Evolutionary conservation across 2,329 filamentous ascomycete genomes (phyloP).

Genomic region (Lecanicillium sp.): DNA sequence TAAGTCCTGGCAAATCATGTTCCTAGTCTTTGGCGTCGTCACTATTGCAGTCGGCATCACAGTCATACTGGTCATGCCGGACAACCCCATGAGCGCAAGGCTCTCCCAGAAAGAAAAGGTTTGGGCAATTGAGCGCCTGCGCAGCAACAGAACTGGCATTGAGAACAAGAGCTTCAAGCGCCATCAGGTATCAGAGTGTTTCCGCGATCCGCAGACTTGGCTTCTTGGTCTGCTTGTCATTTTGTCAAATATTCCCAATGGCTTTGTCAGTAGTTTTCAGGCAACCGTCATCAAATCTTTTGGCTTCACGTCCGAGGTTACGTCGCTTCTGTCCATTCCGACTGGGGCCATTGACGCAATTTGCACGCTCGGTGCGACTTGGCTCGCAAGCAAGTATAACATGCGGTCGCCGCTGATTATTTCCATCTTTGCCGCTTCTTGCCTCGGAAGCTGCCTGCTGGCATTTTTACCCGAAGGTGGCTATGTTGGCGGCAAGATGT

Average conservation of each 20-base stretch:
- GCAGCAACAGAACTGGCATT: slow-evolving; percentile 39
- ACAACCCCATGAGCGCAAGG: slow-evolving; percentile 48
- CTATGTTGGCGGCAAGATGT: background rate
- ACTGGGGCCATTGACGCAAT: slow-evolving; percentile 7
- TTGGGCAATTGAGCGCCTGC: slow-evolving; percentile 40
- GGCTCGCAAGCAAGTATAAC: background rate
- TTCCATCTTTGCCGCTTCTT: background rate
- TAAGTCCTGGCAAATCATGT: slow-evolving; percentile 1
- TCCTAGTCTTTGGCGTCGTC: background rate
- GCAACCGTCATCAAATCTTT: slow-evolving; percentile 13
- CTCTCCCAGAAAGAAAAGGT: slow-evolving; percentile 43
- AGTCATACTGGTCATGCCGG: slow-evolving; percentile 30
- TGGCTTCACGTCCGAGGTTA: slow-evolving; percentile 10
- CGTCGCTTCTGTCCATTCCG: slow-evolving; percentile 13
- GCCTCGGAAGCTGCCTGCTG: background rate
- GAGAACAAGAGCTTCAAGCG: slow-evolving; percentile 39
- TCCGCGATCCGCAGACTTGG: slow-evolving; percentile 43
- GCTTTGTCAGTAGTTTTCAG: slow-evolving; percentile 13
- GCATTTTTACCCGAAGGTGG: background rate
- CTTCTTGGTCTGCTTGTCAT: slow-evolving; percentile 40
- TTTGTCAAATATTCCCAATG: slow-evolving; percentile 13
- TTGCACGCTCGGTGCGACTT: background rate
- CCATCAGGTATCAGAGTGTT: slow-evolving; percentile 35
- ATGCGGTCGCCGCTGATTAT: background rate
- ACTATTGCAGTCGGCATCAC: background rate